phyloP scores from a whole-genome alignment of 495 filamentous ascomycete genomes.

The Aspergillus avenaceus region DNA sequence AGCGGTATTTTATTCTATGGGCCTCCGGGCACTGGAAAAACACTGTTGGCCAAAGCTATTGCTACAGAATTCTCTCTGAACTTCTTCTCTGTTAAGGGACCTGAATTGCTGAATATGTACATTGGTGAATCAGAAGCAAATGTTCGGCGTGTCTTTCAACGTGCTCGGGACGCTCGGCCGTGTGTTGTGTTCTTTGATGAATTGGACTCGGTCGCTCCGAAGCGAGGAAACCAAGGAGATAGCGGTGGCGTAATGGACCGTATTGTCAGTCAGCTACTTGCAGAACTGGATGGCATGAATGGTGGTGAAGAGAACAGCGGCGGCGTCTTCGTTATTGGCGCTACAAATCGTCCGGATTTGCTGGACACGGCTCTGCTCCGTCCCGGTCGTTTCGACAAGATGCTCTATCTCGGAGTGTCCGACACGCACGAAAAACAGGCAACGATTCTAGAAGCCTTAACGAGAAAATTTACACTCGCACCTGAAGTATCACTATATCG shows the following conservation, averaged over 20 bases:
- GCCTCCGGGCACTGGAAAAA: conserved; percentile 95
- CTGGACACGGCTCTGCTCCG: conserved; percentile 87
- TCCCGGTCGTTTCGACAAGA: conserved; percentile 96
- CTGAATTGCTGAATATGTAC: conserved; percentile 98
- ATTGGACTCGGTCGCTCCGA: conserved; percentile 93
- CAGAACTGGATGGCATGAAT: conserved; percentile 96
- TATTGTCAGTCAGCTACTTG: conserved; percentile 92
- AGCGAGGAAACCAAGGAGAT: conserved; percentile 96
- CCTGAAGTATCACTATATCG: conserved; percentile 67
- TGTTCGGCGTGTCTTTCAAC: conserved; percentile 91
- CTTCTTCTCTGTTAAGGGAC: conserved; percentile 98
- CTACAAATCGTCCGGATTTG: conserved; percentile 91
- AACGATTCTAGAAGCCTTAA: conserved; percentile 90
- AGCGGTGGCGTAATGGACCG: conserved; percentile 99
- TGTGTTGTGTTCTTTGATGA: conserved; percentile 99
- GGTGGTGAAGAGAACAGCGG: conserved; percentile 79
- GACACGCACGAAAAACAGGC: conserved; percentile 96
- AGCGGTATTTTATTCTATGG: conserved; percentile 98
- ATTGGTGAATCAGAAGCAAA: conserved; percentile 99
- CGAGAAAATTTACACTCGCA: conserved; percentile 84
- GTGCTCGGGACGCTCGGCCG: conserved; percentile 88
- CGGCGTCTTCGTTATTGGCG: conserved; percentile 96
- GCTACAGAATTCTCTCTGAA: conserved; percentile 98
- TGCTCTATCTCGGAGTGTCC: conserved; percentile 94
- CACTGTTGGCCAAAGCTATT: conserved; percentile 93